Evolutionary conservation across 2,329 filamentous ascomycete genomes (phyloP), one percentile per base, ranked within the genome.

Genomic region (Talaromyces sp.): DNA sequence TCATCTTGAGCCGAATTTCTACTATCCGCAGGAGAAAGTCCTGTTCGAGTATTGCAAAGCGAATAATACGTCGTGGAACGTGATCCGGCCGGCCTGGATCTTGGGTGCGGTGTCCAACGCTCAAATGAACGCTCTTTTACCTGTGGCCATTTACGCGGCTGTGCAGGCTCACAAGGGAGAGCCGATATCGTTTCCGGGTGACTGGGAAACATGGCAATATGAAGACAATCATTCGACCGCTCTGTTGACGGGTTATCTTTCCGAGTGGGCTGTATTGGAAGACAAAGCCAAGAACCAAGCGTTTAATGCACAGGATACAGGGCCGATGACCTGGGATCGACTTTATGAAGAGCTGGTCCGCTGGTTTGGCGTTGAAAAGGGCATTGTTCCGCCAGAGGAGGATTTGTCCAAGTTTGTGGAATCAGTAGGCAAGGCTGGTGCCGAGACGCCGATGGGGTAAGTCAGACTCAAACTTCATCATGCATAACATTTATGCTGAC

Each of bases 221-320:
- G 63, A 67, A 22, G 56, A 58, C 17, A 62, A 67, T 42, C 57
- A 67, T 19, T 67, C 66, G 17, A 63, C 62, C n/a, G 68, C 69
- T 6, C 60, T 59, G 54, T 57, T 71, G 56, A 70, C 66, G 39
- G 61, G 61, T 13, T 69, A 69, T 51, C 55, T 71, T 17, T 66
- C 67, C 28, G 70, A 72, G 61, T 72, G 70, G 70, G 63, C 67
- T 8, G 69, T 70, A n/a, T 49, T 71, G 56, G 66, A 61, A 9
- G 65, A 67, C 1, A 62, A 63, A 15, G 62, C 68, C 10, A 65
- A 59, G 13, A 67, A 70, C 17, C 61, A 72, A 54, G 66, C 67
- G 15, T 72, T 72, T 59, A 72, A 70, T 49, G 67, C 66, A n/a
- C 64, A 66, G 25, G 70, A 72, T 55, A 65, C 62, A 19, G 67